Evolutionary conservation across 2,329 filamentous ascomycete genomes (phyloP), one percentile per base, ranked within the genome.

Genomic region (Cercospora zeina): DNA sequence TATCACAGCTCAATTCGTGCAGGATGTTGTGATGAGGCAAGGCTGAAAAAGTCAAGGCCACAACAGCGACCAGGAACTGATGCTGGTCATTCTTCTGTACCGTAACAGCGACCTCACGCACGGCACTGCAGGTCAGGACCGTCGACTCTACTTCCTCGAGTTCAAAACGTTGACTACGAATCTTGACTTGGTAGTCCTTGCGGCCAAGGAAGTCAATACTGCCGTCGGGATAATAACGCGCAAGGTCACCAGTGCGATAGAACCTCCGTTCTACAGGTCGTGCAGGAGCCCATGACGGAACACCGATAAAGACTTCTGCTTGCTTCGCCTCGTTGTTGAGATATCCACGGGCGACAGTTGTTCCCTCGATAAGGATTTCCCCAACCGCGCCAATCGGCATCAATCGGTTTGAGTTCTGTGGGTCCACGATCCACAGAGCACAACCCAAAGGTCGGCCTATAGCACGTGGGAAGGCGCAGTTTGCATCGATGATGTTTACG

Each of bases 391-490:
- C 57, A 3, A 30, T 39, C 4, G 57, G 30, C 16, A 37, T 30
- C 1, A 66, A 34, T 11, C 58, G 49, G 33, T 55, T 11, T 3
- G 30, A 10, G 9, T 55, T 19, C 2, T 6, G n/a, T 6, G 30
- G 33, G 11, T 55, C 53, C 16, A 19, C 21, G 14, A 55, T 55
- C 53, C 53, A 55, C 1, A 55, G 16, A 2, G 31, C 31, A 27
- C 31, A 36, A 0, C 67, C 74, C 6, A 72, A 69, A 14, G 70
- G 69, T 47, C 66, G 65, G 10, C 75, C 75, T 39, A 77, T 76
- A 14, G 70, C 73, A 4, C 68, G 68, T 33, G 73, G 65, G 8
- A 33, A 30, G 4, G 58, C 13, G 10, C 19, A 30, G 13, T 47
- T 27, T 7, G 56, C 30, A 30, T 45, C 36, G 11, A 50, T 36